Evolutionary conservation across 306 rosid genomes (phyloP), one percentile per base, ranked within the genome.

Genomic region (Cucumis cinereus): DNA sequence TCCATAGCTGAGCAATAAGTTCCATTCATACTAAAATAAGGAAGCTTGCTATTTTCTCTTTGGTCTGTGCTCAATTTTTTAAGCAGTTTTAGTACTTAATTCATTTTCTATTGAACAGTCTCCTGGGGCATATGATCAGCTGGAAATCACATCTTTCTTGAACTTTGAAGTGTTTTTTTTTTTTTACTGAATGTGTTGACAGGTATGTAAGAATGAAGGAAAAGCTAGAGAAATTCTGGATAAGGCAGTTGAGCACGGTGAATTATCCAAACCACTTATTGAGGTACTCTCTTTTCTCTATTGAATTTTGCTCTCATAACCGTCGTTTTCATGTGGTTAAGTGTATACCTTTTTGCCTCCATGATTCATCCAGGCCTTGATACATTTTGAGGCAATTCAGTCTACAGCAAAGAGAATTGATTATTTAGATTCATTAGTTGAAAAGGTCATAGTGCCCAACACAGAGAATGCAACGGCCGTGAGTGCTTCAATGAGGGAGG

Each of bases 371-470:
- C 91, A 95, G 99, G 96, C 96, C 60, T 78, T 95, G 81, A 86
- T 95, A 73, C 98, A 92, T 87, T 88, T 92, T 78, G 99, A 95
- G 84, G 89, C 98, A 15, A 87, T 88, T 82, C 98, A 86, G 77
- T 84, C 93, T 55, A 76, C 50, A 36, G 92, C 96, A 66, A 95
- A 90, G 89, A 81, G 35, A 84, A 84, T 92, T 69, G 96, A 90
- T 83, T 85, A 70, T 80, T 56, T 95, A 47, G 97, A 95, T 77
- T 88, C 97, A 4, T 79, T 89, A 80, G 93, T 92, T 68, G 81
- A 83, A 62, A 95, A 92, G 87, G 89, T 87, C 80, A 78, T 95
- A 78, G 87, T 78, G 73, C 96, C 99, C 30, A 88, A 76, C 75
- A 38, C 86, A 35, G 99, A 92, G 83, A 92, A 41, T 77, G 70